Base-by-base conservation (phyloP, 768 basidiomycete species). In the Sistotremastrum suecicum region DNA sequence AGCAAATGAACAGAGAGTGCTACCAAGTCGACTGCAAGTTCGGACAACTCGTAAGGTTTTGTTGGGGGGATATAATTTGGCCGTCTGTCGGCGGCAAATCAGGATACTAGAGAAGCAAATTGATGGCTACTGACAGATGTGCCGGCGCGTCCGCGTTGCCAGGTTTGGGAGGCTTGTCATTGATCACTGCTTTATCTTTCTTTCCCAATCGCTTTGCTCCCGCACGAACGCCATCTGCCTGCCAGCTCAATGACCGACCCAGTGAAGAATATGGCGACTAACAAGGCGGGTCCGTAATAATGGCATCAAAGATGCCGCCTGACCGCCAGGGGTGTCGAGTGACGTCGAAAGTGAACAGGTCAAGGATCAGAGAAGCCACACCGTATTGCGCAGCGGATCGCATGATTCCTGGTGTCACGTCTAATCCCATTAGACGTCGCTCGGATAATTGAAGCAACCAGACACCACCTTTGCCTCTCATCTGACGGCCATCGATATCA, bases 401-500 rank as follows among this genome's bases (percentile, higher is more conserved):
- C 41, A 83, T 60, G 43, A 95, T 74, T 0, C 92, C 92, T 0
- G 88, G 78, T 1, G 57, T 61, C 12, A 65, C 56, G 5, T 55
- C 67, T 71, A 34, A 41, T 48, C 43, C n/a, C 43, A 43, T 29
- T n/a, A 41, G 42, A 47, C 41, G 33, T 34, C 30, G 7, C 32
- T 49, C 5, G 36, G 34, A 54, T 43, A 7, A 39, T 36, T 11
- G 6, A 4, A 37, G 20, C 28, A 47, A n/a, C 29, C 5, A 34
- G 4, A 45, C 3, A 3, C 29, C 51, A 83, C 90, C 75, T 72
- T 88, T 94, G 11, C 95, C 95, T 49, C 90, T 70, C 83, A 98
- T 92, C 58, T 98, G 94, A 37, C 95, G 72, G 0, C 95, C 95
- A 56, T 98, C 94, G 42, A 99, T 97, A 59, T 98, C 95, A 11